phyloP scores from a whole-genome alignment of 2,329 filamentous ascomycete species.

The Acrocalymma vagum region DNA sequence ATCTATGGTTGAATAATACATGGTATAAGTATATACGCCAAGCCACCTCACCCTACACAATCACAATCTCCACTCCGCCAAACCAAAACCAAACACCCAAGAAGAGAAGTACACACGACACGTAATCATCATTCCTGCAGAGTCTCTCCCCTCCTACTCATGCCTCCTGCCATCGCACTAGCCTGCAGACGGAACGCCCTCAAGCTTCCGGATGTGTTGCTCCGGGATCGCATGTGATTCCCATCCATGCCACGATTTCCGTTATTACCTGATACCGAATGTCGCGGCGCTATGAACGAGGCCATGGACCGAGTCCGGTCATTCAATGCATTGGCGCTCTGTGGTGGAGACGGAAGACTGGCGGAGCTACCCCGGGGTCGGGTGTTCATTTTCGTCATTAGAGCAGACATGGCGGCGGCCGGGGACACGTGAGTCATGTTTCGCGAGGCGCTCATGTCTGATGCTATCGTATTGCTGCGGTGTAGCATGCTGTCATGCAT shows the following conservation, averaged over 20 bases:
- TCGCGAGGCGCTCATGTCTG: slow-evolving; percentile 8
- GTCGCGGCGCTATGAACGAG: slow-evolving; percentile 3
- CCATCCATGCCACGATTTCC: not conserved
- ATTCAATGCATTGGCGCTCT: slow-evolving; percentile 11
- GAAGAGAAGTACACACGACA: too few species aligned
- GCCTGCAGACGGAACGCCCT: slow-evolving; percentile 29
- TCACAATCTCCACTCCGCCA: too few species aligned
- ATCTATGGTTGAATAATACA: too few species aligned
- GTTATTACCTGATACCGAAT: not conserved
- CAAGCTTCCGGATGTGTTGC: slow-evolving; percentile 20
- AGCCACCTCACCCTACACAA: too few species aligned
- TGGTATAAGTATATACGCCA: too few species aligned
- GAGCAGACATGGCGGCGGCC: slow-evolving; percentile 21
- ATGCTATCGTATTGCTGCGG: slow-evolving; percentile 12
- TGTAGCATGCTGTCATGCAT: not conserved
- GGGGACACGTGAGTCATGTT: slow-evolving; percentile 15
- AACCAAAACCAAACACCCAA: too few species aligned
- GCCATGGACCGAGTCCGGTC: slow-evolving; percentile 22
- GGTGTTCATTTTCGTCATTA: slow-evolving; percentile 28
- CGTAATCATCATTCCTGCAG: too few species aligned
- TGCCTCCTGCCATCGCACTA: slow-evolving; percentile 26
- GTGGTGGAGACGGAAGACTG: slow-evolving; percentile 13
- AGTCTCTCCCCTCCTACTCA: slow-evolving; percentile 20
- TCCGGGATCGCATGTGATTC: slow-evolving; percentile 9
- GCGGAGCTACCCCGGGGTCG: slow-evolving; percentile 8